These are phyloP conservation scores for Exophiala bonariae DNA, from an alignment of 2,329 filamentous ascomycete species.

Conservation along the genomic window DNA sequence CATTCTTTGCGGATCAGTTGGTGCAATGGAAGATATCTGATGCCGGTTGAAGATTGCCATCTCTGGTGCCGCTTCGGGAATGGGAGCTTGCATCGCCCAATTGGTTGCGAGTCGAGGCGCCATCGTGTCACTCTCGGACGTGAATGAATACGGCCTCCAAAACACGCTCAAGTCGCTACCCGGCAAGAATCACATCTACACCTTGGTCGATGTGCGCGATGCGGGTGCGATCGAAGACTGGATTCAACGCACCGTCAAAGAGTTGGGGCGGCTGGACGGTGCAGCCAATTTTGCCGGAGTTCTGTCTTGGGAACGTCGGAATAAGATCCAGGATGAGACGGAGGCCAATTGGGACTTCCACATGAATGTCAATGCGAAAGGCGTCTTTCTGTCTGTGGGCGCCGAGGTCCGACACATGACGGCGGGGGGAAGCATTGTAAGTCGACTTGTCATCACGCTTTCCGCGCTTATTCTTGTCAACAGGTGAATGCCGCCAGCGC, in stretches of 20 bases:
- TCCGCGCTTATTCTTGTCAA: neutral
- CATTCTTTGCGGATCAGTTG: too few relatives aligned
- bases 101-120: conserved; percentile 48
- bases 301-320: conserved; percentile 26
- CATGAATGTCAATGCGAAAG: conserved; percentile 47
- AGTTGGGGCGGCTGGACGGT: conserved; percentile 10
- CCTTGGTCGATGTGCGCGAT: conserved; percentile 10
- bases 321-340: conserved; percentile 31
- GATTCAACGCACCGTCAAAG: conserved; percentile 8
- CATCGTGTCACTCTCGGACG: conserved; percentile 49
- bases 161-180: neutral
- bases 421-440: conserved; percentile 7
- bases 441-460: neutral
- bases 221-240: conserved; percentile 8
- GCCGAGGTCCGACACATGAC: conserved; percentile 47
- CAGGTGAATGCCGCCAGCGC: conserved; percentile 4
- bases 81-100: conserved; percentile 51
- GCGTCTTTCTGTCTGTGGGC: conserved; percentile 53
- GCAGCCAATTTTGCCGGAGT: conserved; percentile 16
- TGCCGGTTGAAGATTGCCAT: conserved; percentile 34
- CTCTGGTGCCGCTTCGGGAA: conserved; percentile 43
- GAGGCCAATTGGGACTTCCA: conserved; percentile 44
- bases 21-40: too few relatives aligned
- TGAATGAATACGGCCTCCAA: conserved; percentile 39
- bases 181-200: conserved; percentile 15